Percentiles rank a stretch among this genome's conserved stretches.
These are phyloP conservation scores for Marasmius oreades DNA, from an alignment of 1,284 basidiomycete species.

Conservation along the genomic window DNA sequence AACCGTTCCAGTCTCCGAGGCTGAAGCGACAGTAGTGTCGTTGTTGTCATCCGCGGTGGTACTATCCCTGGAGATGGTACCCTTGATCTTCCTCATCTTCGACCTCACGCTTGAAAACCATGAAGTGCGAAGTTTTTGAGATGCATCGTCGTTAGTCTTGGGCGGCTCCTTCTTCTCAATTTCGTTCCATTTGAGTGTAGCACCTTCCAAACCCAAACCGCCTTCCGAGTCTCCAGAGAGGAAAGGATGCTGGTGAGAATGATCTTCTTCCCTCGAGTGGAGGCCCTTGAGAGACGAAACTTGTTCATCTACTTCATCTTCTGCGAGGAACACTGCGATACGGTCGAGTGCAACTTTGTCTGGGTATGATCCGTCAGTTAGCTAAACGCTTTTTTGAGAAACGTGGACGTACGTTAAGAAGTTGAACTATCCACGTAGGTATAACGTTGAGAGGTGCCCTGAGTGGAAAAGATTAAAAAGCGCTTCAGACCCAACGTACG, in stretches of 20 bases:
- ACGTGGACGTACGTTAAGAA: slow-evolving; percentile 44
- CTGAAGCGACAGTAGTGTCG: background rate
- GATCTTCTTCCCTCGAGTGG: too few relatives aligned
- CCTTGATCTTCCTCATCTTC: background rate
- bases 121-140: background rate
- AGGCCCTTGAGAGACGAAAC: slow-evolving; percentile 59
- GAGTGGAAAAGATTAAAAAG: background rate
- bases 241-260: slow-evolving; percentile 19
- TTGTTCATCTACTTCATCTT: slow-evolving; percentile 78
- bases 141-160: background rate
- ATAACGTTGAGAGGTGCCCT: slow-evolving; percentile 68
- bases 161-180: slow-evolving; percentile 1
- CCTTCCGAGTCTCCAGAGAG: background rate
- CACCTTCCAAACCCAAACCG: slow-evolving; percentile 7
- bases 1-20: background rate
- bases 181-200: slow-evolving; percentile 14
- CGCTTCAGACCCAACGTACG: background rate
- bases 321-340: slow-evolving; percentile 76
- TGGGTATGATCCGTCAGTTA: slow-evolving; percentile 29
- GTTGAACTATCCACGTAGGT: slow-evolving; percentile 62
- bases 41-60: background rate
- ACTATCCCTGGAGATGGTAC: background rate
- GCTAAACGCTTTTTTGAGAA: slow-evolving; percentile 1
- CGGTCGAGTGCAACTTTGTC: slow-evolving; percentile 78
- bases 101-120: background rate